These are phyloP conservation scores for Hibiscus trionum DNA, from an alignment of 345 rosid genomes.

Conservation along the genomic window DNA sequence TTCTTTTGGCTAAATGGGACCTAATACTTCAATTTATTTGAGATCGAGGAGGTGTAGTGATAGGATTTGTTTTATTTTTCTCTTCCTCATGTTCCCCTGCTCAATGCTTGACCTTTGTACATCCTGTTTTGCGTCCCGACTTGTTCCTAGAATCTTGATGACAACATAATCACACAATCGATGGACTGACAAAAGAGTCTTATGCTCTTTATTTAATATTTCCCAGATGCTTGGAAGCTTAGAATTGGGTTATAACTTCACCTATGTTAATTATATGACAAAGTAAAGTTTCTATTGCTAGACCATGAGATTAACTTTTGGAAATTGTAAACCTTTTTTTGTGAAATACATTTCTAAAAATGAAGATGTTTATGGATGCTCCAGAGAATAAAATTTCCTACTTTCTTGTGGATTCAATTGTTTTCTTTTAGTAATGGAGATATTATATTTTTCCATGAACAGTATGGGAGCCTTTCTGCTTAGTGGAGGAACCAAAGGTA, in stretches of 20 bases:
- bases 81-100: not conserved
- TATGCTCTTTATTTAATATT: not conserved
- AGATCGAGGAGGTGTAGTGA: not conserved
- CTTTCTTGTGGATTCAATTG: not conserved
- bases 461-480: slow-evolving; percentile 99
- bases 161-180: not conserved
- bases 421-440: slow-evolving; percentile 6
- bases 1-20: not conserved
- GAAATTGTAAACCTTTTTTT: not conserved
- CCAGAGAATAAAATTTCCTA: not conserved
- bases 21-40: not conserved
- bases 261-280: not conserved
- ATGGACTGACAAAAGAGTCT: not conserved
- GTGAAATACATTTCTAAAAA: not conserved
- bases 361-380: not conserved
- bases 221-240: not conserved
- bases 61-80: not conserved
- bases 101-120: not conserved
- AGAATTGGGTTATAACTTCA: not conserved
- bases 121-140: not conserved
- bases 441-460: slow-evolving; percentile 18
- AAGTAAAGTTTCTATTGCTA: not conserved
- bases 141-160: not conserved
- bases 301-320: not conserved
- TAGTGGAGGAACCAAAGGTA: slow-evolving; percentile 97